These are phyloP conservation scores for Salix viminalis DNA, from an alignment of 345 rosid genomes.

Conservation along the genomic window DNA sequence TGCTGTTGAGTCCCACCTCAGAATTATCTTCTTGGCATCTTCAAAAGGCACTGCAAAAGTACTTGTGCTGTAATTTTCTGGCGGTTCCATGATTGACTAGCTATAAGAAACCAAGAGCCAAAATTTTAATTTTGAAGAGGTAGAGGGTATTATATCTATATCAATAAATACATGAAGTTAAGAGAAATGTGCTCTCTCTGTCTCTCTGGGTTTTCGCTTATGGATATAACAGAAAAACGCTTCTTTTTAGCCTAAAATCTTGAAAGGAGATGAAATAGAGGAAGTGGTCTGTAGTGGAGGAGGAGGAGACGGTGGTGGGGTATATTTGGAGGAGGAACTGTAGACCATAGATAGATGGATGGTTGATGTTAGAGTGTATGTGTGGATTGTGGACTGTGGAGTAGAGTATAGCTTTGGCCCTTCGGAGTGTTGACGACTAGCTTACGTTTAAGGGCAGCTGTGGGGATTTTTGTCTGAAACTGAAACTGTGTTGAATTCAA, in stretches of 20 bases:
- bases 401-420: not conserved
- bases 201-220: not conserved
- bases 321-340: not conserved
- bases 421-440: no score
- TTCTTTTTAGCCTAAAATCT: not conserved
- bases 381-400: not conserved
- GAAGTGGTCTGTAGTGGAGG: not conserved
- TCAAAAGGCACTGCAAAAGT: constrained; percentile 33
- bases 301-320: not conserved
- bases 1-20: constrained; percentile 87
- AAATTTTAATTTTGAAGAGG: not conserved
- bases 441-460: constrained; percentile 1
- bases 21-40: constrained; percentile 65
- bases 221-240: not conserved
- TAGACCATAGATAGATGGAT: not conserved
- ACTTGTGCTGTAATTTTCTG: constrained; percentile 24
- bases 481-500: not conserved
- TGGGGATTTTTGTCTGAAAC: constrained; percentile 8
- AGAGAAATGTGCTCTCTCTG: not conserved
- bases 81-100: constrained; percentile 49
- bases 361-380: not conserved
- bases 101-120: not conserved
- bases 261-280: no score
- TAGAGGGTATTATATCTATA: not conserved
- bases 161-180: not conserved